These are phyloP conservation scores for Pythium diclinum DNA, from an alignment of 352 stramenopile species.

Conservation along the genomic window DNA sequence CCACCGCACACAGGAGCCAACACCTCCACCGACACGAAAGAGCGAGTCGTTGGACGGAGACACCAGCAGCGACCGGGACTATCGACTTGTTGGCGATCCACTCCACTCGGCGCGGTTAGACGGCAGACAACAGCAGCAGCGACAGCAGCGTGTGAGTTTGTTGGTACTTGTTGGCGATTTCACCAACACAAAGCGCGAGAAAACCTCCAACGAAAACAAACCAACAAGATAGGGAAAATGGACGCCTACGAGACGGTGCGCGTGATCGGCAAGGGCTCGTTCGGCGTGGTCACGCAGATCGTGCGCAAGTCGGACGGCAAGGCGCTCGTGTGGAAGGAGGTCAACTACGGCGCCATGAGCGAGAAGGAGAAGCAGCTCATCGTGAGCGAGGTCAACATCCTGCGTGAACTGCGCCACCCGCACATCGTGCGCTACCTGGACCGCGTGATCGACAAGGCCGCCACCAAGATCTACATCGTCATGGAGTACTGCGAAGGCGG, in stretches of 20 bases:
- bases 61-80: neutral
- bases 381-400: constrained; percentile 93
- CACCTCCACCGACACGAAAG: neutral
- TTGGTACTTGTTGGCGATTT: neutral
- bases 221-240: constrained; percentile 32
- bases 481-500: constrained; percentile 94
- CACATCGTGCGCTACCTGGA: constrained; percentile 94
- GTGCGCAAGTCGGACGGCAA: constrained; percentile 86
- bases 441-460: constrained; percentile 91
- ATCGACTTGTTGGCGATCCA: neutral
- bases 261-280: constrained; percentile 90
- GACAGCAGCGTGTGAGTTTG: too few relatives aligned
- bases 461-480: constrained; percentile 93
- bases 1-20: neutral
- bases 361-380: constrained; percentile 95
- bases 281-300: constrained; percentile 90
- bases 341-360: constrained; percentile 91
- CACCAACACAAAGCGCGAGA: neutral
- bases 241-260: constrained; percentile 88
- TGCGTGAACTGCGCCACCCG: constrained; percentile 90
- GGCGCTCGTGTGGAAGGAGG: constrained; percentile 91
- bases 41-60: neutral
- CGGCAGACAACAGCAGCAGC: neutral
- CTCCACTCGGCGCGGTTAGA: neutral
- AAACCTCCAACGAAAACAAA: neutral